These are phyloP conservation scores for Malus hybrid DNA, from an alignment of 331 rosid species.

Conservation along the genomic window DNA sequence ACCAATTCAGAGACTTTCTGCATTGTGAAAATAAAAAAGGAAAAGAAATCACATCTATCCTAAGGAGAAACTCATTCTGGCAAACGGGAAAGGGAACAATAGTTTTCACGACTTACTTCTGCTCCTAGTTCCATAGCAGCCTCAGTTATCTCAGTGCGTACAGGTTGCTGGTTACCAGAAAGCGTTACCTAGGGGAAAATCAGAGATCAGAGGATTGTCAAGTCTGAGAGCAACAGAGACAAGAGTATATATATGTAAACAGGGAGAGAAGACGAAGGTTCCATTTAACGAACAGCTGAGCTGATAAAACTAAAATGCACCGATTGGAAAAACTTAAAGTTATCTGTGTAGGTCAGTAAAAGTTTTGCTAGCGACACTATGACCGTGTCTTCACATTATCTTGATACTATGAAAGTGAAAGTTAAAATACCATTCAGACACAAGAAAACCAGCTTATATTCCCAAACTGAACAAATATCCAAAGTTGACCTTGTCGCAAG, in stretches of 20 bases:
- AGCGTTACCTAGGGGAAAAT: conserved; percentile 51
- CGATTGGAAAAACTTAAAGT: neutral
- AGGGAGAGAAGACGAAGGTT: neutral
- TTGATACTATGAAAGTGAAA: neutral
- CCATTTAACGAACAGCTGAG: neutral
- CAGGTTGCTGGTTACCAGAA: conserved; percentile 76
- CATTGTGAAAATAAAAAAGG: neutral
- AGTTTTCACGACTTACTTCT: conserved; percentile 35
- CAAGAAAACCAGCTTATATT: too few relatives aligned
- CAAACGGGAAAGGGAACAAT: neutral
- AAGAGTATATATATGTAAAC: neutral
- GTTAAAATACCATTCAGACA: too few relatives aligned
- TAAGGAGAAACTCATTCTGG: neutral
- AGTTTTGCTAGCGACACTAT: neutral
- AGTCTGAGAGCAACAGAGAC: neutral
- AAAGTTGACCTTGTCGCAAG: neutral
- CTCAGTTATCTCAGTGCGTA: conserved; percentile 74
- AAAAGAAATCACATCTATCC: neutral
- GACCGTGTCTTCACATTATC: neutral
- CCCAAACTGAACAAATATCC: neutral
- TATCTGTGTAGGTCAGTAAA: neutral
- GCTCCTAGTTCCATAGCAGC: conserved; percentile 82
- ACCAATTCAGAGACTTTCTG: conserved; percentile 82
- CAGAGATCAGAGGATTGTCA: neutral
- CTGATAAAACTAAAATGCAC: neutral